Evolutionary conservation across 1,284 basidiomycete genomes (phyloP), one percentile per base, ranked within the genome.

Genomic region (Trichosporon sp.): DNA sequence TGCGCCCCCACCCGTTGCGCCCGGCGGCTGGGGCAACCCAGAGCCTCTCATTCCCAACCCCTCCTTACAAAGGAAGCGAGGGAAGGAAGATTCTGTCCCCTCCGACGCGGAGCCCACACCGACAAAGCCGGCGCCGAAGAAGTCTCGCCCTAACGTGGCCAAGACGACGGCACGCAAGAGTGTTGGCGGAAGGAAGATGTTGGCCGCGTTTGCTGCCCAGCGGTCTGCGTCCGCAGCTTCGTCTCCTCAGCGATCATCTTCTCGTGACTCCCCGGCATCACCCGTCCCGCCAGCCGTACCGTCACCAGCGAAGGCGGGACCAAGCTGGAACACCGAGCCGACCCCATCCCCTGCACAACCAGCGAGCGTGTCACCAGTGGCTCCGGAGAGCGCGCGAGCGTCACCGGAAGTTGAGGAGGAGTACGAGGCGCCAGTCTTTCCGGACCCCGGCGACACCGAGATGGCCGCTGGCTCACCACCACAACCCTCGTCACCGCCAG

Each of bases 21-120:
- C 51, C 8, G 73, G 73, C 31, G 31, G 65, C 19, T 74, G 73
- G 73, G 71, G 65, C n/a, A 74, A 74, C 59, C 54, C 63, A 16
- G 68, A 70, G 16, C 73, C 67, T 1, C 31, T 72, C 21, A 26
- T 65, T 1, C 43, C 43, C 14, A 46, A 46, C 16, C 43, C 43
- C 2, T 14, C 43, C 19, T 64, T 4, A 2, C 66, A 46, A 2
- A 32, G 46, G 8, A 61, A 64, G 32, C 48, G 48, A 11, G 14
- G 16, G 54, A 59, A 59, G 26, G 54, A 26, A 31, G 21, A 8
- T 5, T 26, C 37, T 2, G n/a, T 26, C 11, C 19, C 64, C 1
- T 65, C 64, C 8, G 65, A 46, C 2, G 21, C 12, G 0, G 65
- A 66, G 21, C 21, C 4, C 1, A 26, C 65, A 31, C 65, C 65